These are phyloP conservation scores for Crithidia fasciculata DNA, from an alignment of 208 protist genomes.

Conservation along the genomic window DNA sequence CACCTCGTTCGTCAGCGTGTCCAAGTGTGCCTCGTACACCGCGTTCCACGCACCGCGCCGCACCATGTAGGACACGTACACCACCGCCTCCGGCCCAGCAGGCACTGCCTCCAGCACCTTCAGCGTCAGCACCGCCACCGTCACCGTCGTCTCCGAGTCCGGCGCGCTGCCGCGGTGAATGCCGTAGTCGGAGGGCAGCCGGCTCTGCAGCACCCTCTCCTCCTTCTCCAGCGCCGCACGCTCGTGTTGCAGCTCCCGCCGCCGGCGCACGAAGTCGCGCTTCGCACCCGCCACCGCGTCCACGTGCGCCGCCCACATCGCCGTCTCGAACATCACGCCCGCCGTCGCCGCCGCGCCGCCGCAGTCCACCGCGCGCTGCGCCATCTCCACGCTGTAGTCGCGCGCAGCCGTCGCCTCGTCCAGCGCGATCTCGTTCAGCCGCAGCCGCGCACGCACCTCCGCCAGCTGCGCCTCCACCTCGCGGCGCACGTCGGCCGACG, in stretches of 20 bases:
- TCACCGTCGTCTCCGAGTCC: constrained; percentile 4
- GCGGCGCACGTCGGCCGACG: constrained; percentile 18
- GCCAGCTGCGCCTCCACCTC: constrained; percentile 28
- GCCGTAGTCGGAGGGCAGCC: neutral
- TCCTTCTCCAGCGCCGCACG: constrained; percentile 15
- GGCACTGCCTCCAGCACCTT: constrained; percentile 29
- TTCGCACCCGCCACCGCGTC: constrained; percentile 20
- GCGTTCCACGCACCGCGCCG: constrained; percentile 18
- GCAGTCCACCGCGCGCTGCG: constrained; percentile 7
- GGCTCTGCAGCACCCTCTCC: constrained; percentile 9
- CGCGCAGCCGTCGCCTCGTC: constrained; percentile 16
- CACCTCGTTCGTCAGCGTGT: constrained; percentile 30
- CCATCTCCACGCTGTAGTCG: constrained; percentile 16
- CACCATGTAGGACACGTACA: constrained; percentile 35
- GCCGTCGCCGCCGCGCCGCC: constrained; percentile 1
- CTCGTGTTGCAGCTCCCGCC: constrained; percentile 20
- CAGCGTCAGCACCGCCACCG: constrained; percentile 27
- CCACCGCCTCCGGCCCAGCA: constrained; percentile 20
- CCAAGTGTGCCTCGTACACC: constrained; percentile 30
- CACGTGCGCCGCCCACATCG: constrained; percentile 26
- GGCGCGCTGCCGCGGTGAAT: neutral
- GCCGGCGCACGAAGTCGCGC: constrained; percentile 3
- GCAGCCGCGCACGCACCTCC: constrained; percentile 7
- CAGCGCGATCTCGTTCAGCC: constrained; percentile 22
- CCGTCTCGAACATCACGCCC: constrained; percentile 16